Evolutionary conservation across 768 basidiomycete genomes (phyloP).

Genomic region (Mycena venus): DNA sequence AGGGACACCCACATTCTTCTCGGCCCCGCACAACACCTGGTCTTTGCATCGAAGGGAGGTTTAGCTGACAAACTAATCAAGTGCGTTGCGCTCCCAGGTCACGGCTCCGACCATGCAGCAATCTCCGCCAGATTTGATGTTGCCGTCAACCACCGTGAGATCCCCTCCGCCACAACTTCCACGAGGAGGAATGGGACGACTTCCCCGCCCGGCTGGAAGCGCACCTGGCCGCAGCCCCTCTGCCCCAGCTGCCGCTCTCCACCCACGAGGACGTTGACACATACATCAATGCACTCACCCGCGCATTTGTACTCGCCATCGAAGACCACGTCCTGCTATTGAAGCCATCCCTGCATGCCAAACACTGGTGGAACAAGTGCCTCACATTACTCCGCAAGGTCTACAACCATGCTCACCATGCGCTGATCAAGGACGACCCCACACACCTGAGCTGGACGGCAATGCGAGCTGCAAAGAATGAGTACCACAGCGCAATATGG

Average conservation of each 20-base stretch:
- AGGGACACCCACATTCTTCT: slow-evolving; percentile 16
- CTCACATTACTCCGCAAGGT: too few species aligned
- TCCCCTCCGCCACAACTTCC: background rate
- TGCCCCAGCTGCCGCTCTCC: background rate
- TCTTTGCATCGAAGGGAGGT: background rate
- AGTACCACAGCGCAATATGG: too few species aligned
- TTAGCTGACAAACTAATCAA: slow-evolving; percentile 6
- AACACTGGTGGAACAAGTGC: too few species aligned
- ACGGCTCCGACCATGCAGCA: slow-evolving; percentile 22
- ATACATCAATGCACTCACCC: background rate
- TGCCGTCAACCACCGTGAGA: background rate
- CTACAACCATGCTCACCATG: too few species aligned
- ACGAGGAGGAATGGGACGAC: slow-evolving; percentile 1
- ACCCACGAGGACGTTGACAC: background rate
- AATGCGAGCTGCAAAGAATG: too few species aligned
- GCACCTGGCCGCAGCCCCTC: background rate
- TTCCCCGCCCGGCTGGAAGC: background rate
- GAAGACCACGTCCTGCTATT: background rate
- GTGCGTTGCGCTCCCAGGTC: background rate
- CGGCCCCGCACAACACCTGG: background rate
- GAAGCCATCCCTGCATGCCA: too few species aligned
- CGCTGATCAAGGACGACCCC: too few species aligned
- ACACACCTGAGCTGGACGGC: too few species aligned
- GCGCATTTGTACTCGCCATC: too few species aligned
- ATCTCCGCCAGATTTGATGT: background rate